These are phyloP conservation scores for Vishniacozyma victoriae DNA, from an alignment of 768 basidiomycete genomes.

Conservation along the genomic window DNA sequence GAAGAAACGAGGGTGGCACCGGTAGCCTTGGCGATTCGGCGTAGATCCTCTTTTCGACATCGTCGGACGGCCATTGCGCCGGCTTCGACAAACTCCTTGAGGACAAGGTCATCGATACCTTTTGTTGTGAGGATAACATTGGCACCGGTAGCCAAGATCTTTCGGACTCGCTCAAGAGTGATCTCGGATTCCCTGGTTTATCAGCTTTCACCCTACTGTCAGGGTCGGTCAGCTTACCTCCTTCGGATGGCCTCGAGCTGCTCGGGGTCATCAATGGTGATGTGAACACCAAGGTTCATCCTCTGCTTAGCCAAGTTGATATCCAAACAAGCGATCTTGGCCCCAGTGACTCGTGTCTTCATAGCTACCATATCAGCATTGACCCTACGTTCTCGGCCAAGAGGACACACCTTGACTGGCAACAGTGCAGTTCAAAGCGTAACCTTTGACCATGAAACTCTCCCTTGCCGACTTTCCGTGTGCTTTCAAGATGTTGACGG, in stretches of 20 bases:
- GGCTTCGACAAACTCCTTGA: constrained; percentile 98
- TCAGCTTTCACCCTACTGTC: not conserved
- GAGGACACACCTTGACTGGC: constrained; percentile 80
- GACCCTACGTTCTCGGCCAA: not conserved
- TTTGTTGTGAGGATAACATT: constrained; percentile 97
- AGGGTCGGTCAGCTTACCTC: constrained; percentile 54
- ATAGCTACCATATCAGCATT: constrained; percentile 59
- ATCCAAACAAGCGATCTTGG: constrained; percentile 97
- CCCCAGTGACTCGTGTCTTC: constrained; percentile 87
- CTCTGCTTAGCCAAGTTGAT: constrained; percentile 94
- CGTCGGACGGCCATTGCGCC: constrained; percentile 98
- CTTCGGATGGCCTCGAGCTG: constrained; percentile 94
- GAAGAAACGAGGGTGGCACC: constrained; percentile 89
- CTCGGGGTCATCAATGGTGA: constrained; percentile 91
- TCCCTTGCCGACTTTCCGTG: constrained; percentile 94
- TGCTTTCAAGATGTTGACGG: constrained; percentile 95
- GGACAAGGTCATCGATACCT: constrained; percentile 94
- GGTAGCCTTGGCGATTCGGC: constrained; percentile 93
- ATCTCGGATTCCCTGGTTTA: constrained; percentile 92
- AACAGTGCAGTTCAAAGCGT: constrained; percentile 96
- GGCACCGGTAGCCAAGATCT: constrained; percentile 90
- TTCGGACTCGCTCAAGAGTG: constrained; percentile 87
- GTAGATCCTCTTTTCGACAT: constrained; percentile 94
- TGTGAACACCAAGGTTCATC: constrained; percentile 97
- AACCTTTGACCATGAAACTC: constrained; percentile 88